Evolutionary conservation across 495 filamentous ascomycete genomes (phyloP), one percentile per base, ranked within the genome.

Genomic region (Recurvomyces mirabilis): DNA sequence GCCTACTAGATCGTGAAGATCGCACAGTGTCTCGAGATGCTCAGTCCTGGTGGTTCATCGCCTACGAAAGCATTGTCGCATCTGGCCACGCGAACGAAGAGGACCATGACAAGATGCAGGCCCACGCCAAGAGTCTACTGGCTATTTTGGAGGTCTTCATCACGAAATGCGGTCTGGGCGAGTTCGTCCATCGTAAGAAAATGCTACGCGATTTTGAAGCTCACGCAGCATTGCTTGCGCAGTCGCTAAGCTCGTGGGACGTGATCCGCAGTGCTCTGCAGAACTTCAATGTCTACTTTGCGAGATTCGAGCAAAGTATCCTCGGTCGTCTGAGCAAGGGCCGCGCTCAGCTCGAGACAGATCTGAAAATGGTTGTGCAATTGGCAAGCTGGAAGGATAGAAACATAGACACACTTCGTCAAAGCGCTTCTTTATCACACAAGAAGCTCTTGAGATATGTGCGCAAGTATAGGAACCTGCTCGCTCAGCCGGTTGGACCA

Each of bases 381-480:
- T 63, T 96, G 44, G 84, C 86, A 1, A 93, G 84, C 57, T 96
- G 93, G 93, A 91, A 93, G 56, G 93, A 96, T 53, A 94, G 82
- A 18, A 96, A 94, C 50, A 89, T 99, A 39, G 77, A 82, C 41
- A 82, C 85, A 5, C 64, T 99, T 29, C 71, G 76, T 55, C 87
- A 94, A 47, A 94, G 87, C 61, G 85, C 91, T 1, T 75, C 79
- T 56, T 77, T 81, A 43, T 95, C 89, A 6, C 93, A 96, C 58
- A 75, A 81, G 51, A 94, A 93, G 59, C 69, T 99, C 9, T 89
- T 93, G 63, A 89, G 85, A 54, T 64, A 93, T 21, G 84, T 99
- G 38, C 73, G 84, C 37, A 94, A 93, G 63, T 96, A 93, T 59
- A 72, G 91, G 22, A 71, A 67, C 23, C 60, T 83, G 13, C 72